Base-by-base conservation (phyloP, 2,329 filamentous ascomycete species). In the Xylaria polymorpha region DNA sequence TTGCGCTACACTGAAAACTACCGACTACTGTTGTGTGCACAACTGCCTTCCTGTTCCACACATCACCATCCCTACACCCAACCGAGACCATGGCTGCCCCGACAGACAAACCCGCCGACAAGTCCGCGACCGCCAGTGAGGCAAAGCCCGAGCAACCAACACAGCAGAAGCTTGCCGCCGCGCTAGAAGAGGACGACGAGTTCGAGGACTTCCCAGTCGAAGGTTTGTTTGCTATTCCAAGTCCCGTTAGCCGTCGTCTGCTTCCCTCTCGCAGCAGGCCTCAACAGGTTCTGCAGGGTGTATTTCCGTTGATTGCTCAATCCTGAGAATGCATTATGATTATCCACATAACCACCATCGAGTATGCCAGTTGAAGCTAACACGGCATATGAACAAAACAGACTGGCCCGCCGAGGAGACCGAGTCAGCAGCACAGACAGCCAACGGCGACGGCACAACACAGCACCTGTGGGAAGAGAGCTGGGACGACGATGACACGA, bases 191-290 rank as follows among this genome's bases (percentile, higher is more conserved):
- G 81, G 96, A 99, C 79, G 96, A 99, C 81, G 96, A 99, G 84
- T 99, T 99, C 78, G 96, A 99, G 80, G 96, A 99, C 81, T 99
- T 99, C 79, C 96, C 96, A 32, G 92, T 97, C 66, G 95, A 99
- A 83, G 94, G 96, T 97, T 83, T 50, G 84, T 73, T n/a, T 57
- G 18, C 48, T 39, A 1, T 18, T 46, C 14, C 15, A 9, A 14
- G n/a, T 22, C 39, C 37, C 39, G 25, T 56, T 44, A 1, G 12
- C 8, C 5, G n/a, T 25, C 37, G 25, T 20, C 48, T 10, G 12
- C 35, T 15, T 50, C 35, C 25, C 48, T 41, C 14, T n/a, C 39
- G 6, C 58, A 4, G 10, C 29, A 1, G 32, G n/a, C 53, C 29
- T 29, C 18, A 35, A 15, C 37, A n/a, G n/a, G 22, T 9, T 20